Percentiles rank a stretch among this genome's conserved stretches.
Conservation (phyloP, 2,329 filamentous ascomycete genomes). For the Chaetomium sp. region DNA sequence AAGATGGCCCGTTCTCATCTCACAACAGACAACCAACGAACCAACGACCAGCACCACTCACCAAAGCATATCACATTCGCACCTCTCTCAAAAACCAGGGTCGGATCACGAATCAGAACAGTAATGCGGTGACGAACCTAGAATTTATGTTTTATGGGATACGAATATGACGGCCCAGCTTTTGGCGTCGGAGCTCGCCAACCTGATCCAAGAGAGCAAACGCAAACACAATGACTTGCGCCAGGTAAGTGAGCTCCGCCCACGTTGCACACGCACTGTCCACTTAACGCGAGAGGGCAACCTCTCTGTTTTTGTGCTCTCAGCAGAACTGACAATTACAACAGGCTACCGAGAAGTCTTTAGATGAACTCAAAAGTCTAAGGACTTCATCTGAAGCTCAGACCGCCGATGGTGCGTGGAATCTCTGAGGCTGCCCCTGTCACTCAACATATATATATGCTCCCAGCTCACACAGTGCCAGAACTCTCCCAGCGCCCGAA, state of each 20-base stretch:
- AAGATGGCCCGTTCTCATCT: not conserved
- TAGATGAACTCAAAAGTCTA: constrained; percentile 82
- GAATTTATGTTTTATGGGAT: constrained; percentile 20
- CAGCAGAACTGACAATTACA: not conserved
- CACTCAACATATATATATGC: constrained; percentile 29
- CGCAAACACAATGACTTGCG: constrained; percentile 88
- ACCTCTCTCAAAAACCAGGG: not conserved
- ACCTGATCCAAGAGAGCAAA: constrained; percentile 93
- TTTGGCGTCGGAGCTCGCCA: constrained; percentile 82
- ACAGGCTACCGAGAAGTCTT: constrained; percentile 88
- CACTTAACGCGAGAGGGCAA: too few relatives aligned
- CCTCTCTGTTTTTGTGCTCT: not conserved
- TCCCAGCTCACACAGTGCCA: constrained; percentile 43
- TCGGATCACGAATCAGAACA: not conserved
- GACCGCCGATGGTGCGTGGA: constrained; percentile 64
- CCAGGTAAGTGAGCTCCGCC: constrained; percentile 58
- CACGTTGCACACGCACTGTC: not conserved
- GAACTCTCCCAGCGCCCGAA: constrained; percentile 79
- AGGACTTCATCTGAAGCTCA: constrained; percentile 75
- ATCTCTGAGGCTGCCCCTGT: constrained; percentile 39
- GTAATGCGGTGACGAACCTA: constrained; percentile 1
- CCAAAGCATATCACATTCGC: not conserved
- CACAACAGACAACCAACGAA: not conserved
- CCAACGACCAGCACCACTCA: not conserved
- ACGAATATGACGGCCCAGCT: constrained; percentile 85